Evolutionary conservation across 1,284 basidiomycete genomes (phyloP).

Genomic region (Heterobasidion occidentale): DNA sequence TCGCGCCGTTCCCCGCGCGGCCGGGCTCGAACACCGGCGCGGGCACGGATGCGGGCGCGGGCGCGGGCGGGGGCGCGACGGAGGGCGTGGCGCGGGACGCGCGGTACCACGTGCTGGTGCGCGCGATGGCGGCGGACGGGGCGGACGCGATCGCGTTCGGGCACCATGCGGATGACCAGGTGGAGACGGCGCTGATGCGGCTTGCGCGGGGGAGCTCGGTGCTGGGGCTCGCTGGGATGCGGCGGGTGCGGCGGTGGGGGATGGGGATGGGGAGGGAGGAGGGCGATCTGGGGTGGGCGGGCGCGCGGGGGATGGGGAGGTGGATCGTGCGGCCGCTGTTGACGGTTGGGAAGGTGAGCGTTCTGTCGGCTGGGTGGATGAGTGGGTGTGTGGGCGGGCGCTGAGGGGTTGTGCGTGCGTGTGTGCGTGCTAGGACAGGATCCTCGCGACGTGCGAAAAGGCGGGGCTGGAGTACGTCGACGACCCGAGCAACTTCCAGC

Average conservation of each 20-base stretch:
- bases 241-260: slow-evolving; percentile 57
- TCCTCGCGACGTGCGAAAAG: slow-evolving; percentile 65
- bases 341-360: slow-evolving; percentile 52
- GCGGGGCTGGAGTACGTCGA: slow-evolving; percentile 50
- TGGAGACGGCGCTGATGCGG: slow-evolving; percentile 71
- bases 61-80: slow-evolving; percentile 35
- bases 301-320: slow-evolving; percentile 47
- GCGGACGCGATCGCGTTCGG: slow-evolving; percentile 48
- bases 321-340: slow-evolving; percentile 69
- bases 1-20: slow-evolving; percentile 36
- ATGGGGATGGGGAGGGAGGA: slow-evolving; percentile 46
- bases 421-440: slow-evolving; percentile 44
- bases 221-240: slow-evolving; percentile 60
- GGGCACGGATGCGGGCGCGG: slow-evolving; percentile 11
- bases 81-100: slow-evolving; percentile 39
- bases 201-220: slow-evolving; percentile 45
- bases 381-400: background rate
- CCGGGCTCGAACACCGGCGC: slow-evolving; percentile 10
- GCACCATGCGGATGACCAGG: slow-evolving; percentile 74
- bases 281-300: slow-evolving; percentile 31
- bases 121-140: slow-evolving; percentile 31
- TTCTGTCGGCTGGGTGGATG: background rate
- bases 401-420: slow-evolving; percentile 2
- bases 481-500: slow-evolving; percentile 68
- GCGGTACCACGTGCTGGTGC: slow-evolving; percentile 48